These are phyloP conservation scores for Paracoccidioides brasiliensis DNA, from an alignment of 2,329 filamentous ascomycete genomes.

Conservation along the genomic window DNA sequence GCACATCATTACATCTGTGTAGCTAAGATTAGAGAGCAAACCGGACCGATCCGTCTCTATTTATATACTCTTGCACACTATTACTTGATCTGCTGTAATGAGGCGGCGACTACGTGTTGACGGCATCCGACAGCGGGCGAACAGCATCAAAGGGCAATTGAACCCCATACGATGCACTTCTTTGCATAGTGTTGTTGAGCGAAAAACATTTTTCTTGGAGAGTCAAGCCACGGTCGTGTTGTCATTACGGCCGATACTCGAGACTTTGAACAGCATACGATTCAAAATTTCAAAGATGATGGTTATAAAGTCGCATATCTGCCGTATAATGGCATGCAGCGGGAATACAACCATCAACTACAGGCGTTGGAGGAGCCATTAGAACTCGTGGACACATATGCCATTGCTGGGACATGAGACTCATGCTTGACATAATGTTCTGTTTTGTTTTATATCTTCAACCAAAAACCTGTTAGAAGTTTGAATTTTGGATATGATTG, in stretches of 20 bases:
- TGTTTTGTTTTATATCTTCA: not conserved
- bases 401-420: conserved; percentile 32
- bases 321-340: conserved; percentile 39
- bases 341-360: conserved; percentile 39
- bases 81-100: not conserved
- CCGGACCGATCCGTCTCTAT: no score
- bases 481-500: not conserved
- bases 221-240: not conserved
- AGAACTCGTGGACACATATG: conserved; percentile 47
- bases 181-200: not conserved
- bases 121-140: not conserved
- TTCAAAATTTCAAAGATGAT: conserved; percentile 29
- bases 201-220: not conserved
- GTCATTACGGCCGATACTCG: conserved; percentile 8
- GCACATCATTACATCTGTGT: not conserved
- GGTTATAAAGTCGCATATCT: conserved; percentile 48
- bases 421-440: not conserved
- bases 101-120: not conserved
- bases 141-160: not conserved
- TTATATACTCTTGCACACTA: not conserved
- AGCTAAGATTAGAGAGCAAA: not conserved
- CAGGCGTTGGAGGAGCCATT: conserved; percentile 41
- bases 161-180: not conserved
- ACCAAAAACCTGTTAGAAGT: not conserved
- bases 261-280: conserved; percentile 6